Evolutionary conservation across 176 grass and related monocot species (phyloP).

Genomic region (Triticum urartu): DNA sequence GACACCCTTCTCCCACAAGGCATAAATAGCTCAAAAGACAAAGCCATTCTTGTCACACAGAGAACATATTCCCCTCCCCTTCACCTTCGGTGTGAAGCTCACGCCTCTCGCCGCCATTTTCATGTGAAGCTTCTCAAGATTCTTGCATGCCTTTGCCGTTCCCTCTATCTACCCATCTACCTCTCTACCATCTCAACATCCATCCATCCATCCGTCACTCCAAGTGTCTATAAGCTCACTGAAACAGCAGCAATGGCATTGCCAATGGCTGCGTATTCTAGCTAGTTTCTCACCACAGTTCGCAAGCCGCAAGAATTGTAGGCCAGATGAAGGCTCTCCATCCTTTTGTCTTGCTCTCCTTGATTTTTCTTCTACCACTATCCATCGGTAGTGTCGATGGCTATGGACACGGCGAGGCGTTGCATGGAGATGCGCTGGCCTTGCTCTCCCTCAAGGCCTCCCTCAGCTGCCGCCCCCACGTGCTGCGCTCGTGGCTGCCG

Average conservation of each 20-base stretch:
- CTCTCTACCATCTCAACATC: background rate
- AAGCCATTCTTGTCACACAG: conserved; percentile 25
- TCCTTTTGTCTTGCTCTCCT: conserved; percentile 22
- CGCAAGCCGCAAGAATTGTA: background rate
- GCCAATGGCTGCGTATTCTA: background rate
- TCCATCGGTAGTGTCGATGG: background rate
- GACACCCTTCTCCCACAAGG: conserved; percentile 61
- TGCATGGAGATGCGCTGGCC: conserved; percentile 56
- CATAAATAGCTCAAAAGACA: conserved; percentile 69
- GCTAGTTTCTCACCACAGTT: background rate
- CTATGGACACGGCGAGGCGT: background rate
- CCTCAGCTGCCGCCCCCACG: conserved; percentile 32
- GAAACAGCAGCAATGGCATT: conserved; percentile 7
- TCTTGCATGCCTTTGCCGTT: conserved; percentile 47
- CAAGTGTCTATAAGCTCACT: background rate
- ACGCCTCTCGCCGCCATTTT: conserved; percentile 34
- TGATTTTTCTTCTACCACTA: conserved; percentile 4
- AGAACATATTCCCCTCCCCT: conserved; percentile 62
- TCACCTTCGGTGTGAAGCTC: conserved; percentile 59
- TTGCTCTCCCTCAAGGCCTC: conserved; percentile 53
- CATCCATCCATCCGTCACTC: background rate
- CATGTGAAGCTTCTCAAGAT: conserved; percentile 88
- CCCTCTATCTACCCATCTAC: conserved; percentile 7
- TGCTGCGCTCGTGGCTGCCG: conserved; percentile 54
- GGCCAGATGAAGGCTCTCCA: conserved; percentile 34